Base-by-base conservation (phyloP, 2,329 filamentous ascomycete species). In the Dothiorella sarmentorum region DNA sequence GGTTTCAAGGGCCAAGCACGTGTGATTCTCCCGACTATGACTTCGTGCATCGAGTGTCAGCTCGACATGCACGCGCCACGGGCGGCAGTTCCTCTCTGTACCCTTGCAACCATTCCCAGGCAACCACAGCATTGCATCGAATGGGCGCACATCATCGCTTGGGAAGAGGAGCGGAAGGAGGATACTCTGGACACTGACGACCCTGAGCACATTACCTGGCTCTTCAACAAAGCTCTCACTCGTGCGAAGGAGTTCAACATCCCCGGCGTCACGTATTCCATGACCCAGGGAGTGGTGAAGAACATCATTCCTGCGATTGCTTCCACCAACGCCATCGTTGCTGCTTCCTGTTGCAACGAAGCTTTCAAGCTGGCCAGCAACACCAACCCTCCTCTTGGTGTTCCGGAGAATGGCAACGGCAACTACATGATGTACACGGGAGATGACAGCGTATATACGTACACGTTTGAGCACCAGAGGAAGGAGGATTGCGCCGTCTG, bases 341-440 rank as follows among this genome's bases (percentile, higher is more conserved):
- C 94, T 1, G 94, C 93, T 1, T 88, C 90, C 55, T 97, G 93
- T 75, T 97, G 94, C 75, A 97, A 96, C 64, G 94, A 99, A 75
- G 93, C 92, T 1, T 86, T 97, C 76, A 99, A 99, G 76, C 90
- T 99, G 62, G 89, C 88, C 40, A 96, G 90, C 13, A 85, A 82
- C 49, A 85, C 87, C 35, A 94, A 93, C 29, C 91, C 93, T 0
- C 87, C 86, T 63, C 80, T 99, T 15, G 89, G 88, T 11, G 80
- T 85, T 63, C 85, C 88, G 43, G 88, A 88, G 58, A 27, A n/a
- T 5, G 49, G 49, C 11, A 96, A 70, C 7, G 75, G 78, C 63
- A 80, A 96, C 72, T 99, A 99, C 77, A 97, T 97, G 92, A 96
- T 97, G 90, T 99, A 99, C 74, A 96, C 91, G 11, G 94, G 95